These are phyloP conservation scores for Nemophila menziesii DNA, from an alignment of 257 asterid genomes.

Conservation along the genomic window DNA sequence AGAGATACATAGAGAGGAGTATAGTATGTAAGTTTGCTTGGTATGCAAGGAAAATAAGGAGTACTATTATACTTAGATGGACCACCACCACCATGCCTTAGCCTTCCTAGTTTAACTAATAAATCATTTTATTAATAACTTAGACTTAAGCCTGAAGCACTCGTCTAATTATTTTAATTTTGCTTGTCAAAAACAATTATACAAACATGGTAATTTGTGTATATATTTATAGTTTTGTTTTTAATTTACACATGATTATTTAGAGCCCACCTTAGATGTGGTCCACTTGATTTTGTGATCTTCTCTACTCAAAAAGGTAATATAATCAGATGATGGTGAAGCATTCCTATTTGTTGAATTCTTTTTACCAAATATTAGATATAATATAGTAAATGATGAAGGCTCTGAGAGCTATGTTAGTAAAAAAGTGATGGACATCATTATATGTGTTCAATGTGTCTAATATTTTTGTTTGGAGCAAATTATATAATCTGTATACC, in stretches of 20 bases:
- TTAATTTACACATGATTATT: background rate
- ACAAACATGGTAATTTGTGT: background rate
- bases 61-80: slow-evolving; percentile 72
- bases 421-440: slow-evolving; percentile 22
- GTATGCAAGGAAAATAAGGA: slow-evolving; percentile 70
- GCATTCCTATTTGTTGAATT: background rate
- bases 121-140: slow-evolving; percentile 1
- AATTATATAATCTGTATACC: slow-evolving; percentile 3
- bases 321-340: background rate
- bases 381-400: slow-evolving; percentile 1
- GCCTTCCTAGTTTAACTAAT: background rate
- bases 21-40: slow-evolving; percentile 47
- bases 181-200: background rate
- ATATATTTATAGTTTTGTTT: background rate
- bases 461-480: slow-evolving; percentile 13
- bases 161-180: background rate
- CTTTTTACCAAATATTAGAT: background rate
- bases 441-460: slow-evolving; percentile 23
- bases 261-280: background rate
- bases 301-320: background rate
- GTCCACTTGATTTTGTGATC: background rate
- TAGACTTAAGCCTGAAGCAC: background rate
- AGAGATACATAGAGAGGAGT: slow-evolving; percentile 9
- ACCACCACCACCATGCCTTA: slow-evolving; percentile 39
- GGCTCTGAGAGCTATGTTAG: slow-evolving; percentile 1